phyloP scores from a whole-genome alignment of 2,329 filamentous ascomycete genomes.

The Metarhizium robertsii region DNA sequence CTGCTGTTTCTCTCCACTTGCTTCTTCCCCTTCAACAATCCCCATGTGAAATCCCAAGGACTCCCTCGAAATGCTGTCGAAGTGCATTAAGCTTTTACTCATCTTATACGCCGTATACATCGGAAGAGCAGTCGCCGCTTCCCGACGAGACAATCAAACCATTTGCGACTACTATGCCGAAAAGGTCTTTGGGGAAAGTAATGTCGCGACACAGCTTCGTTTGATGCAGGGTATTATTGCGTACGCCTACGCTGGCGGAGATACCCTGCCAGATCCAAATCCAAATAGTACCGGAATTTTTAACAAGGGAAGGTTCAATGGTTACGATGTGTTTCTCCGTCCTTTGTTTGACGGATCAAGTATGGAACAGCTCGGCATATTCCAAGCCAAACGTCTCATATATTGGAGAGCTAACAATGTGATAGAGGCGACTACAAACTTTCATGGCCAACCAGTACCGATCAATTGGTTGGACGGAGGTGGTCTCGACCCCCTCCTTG shows the following conservation, averaged over 20 bases:
- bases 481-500: constrained; percentile 13
- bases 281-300: constrained; percentile 19
- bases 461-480: constrained; percentile 23
- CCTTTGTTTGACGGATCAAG: constrained; percentile 22
- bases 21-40: not conserved
- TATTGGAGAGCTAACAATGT: not conserved
- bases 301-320: constrained; percentile 15
- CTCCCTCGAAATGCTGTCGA: not conserved
- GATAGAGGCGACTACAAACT: constrained; percentile 16
- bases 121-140: not conserved
- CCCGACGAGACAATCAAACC: constrained; percentile 6
- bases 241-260: constrained; percentile 18
- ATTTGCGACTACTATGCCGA: constrained; percentile 23
- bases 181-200: constrained; percentile 14
- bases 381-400: not conserved
- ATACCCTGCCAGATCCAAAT: constrained; percentile 8
- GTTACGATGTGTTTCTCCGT: constrained; percentile 14
- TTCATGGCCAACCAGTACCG: constrained; percentile 15
- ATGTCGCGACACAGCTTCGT: constrained; percentile 14
- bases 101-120: not conserved
- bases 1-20: not conserved
- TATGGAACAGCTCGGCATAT: constrained; percentile 3
- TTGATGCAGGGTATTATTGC: constrained; percentile 20
- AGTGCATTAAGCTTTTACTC: not conserved
- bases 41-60: not conserved